Base-by-base conservation (phyloP, 2,329 filamentous ascomycete genomes). In the Diaporthe ampelina region DNA sequence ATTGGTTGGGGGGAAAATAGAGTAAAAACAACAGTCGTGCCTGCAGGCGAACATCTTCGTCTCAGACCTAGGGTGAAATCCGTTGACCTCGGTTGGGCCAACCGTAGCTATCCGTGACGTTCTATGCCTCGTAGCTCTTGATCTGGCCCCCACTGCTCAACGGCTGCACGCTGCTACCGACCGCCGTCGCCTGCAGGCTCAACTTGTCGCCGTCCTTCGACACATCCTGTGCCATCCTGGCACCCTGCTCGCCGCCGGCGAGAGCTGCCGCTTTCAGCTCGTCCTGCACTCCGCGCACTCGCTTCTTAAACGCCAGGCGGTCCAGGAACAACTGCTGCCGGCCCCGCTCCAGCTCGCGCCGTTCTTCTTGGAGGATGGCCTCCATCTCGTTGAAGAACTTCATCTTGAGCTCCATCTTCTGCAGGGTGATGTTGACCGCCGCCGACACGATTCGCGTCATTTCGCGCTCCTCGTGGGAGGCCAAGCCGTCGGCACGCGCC, bases 361-460 rank as follows among this genome's bases (percentile, higher is more conserved):
- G 93, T 86, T 99, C 97, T 8, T 95, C 95, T 79, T 97, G 94
- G 68, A 99, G 88, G 58, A 98, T 93, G 24, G 94, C 90, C 84
- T 99, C 97, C 90, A 99, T 95, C 83, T 99, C 97, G 79, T 94
- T 93, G 84, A 99, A 99, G 82, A 98, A 97, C 80, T 95, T 93
- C 75, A 99, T 89, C 85, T 99, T 99, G 79, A 98, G 87, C 84
- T 98, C 95, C 76, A 98, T 92, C 85, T 99, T 99, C 81, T 98
- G 93, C 45, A 98, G 88, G n/a, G 94, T 96, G 17, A 97, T 89
- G 81, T 99, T 99, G 70, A 98, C 94, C 0, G 95, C 95, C 8
- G 95, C 94, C 3, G 95, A 96, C 13, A 99, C 94, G 61, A 98
- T 91, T 21, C 95, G 94, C 26, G 95, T 97, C 91, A 98, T 97